Evolutionary conservation across 2,329 filamentous ascomycete genomes (phyloP).

Genomic region (Sclerotinia minor): DNA sequence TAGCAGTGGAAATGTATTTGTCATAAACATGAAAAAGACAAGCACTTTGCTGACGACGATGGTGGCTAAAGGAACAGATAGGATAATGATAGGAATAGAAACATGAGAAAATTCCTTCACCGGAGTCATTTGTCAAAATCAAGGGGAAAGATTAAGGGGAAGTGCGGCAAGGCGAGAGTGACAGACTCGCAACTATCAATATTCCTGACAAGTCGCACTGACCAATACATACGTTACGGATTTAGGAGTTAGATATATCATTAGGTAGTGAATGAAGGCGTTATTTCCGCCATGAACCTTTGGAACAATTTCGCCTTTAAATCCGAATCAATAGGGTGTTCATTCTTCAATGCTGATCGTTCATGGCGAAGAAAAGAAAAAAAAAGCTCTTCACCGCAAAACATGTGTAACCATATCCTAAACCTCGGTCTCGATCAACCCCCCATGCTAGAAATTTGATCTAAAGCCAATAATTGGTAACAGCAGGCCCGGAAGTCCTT

Average conservation of each 20-base stretch:
- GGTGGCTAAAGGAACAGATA: neutral
- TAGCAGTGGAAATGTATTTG: neutral
- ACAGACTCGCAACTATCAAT: neutral
- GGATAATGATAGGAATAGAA: neutral
- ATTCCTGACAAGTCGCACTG: neutral
- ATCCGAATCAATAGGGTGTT: constrained; percentile 3
- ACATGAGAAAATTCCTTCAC: neutral
- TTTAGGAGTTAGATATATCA: constrained; percentile 1
- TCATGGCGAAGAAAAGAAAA: neutral
- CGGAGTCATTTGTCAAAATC: neutral
- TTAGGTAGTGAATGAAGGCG: neutral
- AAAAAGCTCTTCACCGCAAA: constrained; percentile 20
- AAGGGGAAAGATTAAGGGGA: neutral
- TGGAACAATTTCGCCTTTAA: constrained; percentile 9
- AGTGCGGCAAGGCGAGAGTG: neutral
- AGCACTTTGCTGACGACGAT: constrained; percentile 14
- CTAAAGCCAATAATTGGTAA: neutral
- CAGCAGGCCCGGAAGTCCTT: constrained; percentile 13
- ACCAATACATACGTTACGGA: constrained; percentile 5
- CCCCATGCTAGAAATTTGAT: constrained; percentile 14
- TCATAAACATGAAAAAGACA: neutral
- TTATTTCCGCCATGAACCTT: constrained; percentile 8
- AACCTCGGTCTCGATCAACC: constrained; percentile 18
- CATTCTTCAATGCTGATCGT: constrained; percentile 19
- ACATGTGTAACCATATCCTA: constrained; percentile 9